A percentile compares a stretch with the other conserved stretches of the same genome.
These are phyloP conservation scores for Penicillium flavigenum DNA, from an alignment of 495 filamentous ascomycete species.

Conservation along the genomic window DNA sequence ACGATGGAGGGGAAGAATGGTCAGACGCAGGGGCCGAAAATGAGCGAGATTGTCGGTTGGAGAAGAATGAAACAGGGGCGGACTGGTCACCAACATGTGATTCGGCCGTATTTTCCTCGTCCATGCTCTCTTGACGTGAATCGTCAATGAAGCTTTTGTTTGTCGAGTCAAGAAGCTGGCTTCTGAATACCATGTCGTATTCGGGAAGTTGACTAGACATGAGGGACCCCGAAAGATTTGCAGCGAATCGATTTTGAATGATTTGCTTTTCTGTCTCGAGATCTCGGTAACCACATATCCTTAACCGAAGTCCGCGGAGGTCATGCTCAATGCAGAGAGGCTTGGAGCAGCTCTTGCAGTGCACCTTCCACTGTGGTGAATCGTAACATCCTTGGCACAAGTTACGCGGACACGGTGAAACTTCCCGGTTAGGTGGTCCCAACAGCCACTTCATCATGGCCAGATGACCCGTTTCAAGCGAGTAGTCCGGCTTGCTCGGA, in stretches of 20 bases:
- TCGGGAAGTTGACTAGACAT: slow-evolving; percentile 12
- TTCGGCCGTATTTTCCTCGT: slow-evolving; percentile 22
- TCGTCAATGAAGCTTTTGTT: slow-evolving; percentile 47
- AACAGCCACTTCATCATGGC: slow-evolving; percentile 53
- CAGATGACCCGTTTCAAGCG: slow-evolving; percentile 47
- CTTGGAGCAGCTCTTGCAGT: slow-evolving; percentile 57
- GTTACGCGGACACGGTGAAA: slow-evolving; percentile 55
- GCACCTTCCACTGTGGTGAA: slow-evolving; percentile 57
- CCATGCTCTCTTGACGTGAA: slow-evolving; percentile 28
- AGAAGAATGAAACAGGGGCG: slow-evolving; percentile 14
- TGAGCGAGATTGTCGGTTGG: slow-evolving; percentile 26
- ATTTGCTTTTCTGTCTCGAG: slow-evolving; percentile 53
- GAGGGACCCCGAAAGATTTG: slow-evolving; percentile 12
- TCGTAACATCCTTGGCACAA: slow-evolving; percentile 60
- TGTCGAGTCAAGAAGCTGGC: slow-evolving; percentile 35
- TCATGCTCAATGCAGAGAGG: slow-evolving; percentile 63
- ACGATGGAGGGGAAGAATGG: slow-evolving; percentile 44
- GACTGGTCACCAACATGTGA: slow-evolving; percentile 20
- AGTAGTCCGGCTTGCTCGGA: slow-evolving; percentile 43
- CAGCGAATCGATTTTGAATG: slow-evolving; percentile 34
- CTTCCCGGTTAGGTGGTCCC: slow-evolving; percentile 46
- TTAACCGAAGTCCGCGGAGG: slow-evolving; percentile 56
- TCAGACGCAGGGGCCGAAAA: slow-evolving; percentile 43
- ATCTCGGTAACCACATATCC: slow-evolving; percentile 59
- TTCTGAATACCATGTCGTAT: slow-evolving; percentile 36